Percentiles rank a stretch among this genome's conserved stretches.
Evolutionary conservation across 2,329 filamentous ascomycete species (phyloP).

Genomic region (Balansia obtecta): DNA sequence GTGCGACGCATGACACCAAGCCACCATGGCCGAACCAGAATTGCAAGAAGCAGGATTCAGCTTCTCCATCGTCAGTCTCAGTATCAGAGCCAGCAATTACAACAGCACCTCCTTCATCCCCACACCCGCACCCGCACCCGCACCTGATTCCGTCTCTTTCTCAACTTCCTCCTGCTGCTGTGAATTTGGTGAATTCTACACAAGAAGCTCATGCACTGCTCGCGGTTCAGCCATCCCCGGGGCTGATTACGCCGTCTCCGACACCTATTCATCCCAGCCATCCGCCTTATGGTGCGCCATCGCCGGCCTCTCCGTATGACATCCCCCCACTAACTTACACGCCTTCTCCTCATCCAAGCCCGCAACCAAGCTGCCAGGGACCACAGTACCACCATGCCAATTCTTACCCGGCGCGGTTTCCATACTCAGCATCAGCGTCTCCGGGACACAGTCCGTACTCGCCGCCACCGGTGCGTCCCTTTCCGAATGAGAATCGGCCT

Average conservation of each 20-base stretch:
- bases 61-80: not conserved
- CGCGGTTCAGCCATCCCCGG: not conserved
- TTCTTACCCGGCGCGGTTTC: not conserved
- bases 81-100: not conserved
- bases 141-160: not conserved
- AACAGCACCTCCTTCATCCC: not conserved
- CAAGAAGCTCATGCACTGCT: not conserved
- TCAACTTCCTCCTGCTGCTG: not conserved
- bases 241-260: not conserved
- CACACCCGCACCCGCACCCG: not conserved
- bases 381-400: constrained; percentile 6
- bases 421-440: not conserved
- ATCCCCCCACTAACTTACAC: constrained; percentile 8
- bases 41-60: not conserved
- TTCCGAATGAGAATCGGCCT: not conserved
- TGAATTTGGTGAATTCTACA: not conserved
- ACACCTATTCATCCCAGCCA: not conserved
- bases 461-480: constrained; percentile 6
- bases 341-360: constrained; percentile 1
- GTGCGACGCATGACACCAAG: not conserved
- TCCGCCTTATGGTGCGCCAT: not conserved
- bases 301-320: constrained; percentile 1
- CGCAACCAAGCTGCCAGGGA: constrained; percentile 5
- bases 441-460: constrained; percentile 4
- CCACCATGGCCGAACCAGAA: not conserved